Conservation (phyloP, 495 filamentous ascomycete species). For the Choiromyces venosus region DNA sequence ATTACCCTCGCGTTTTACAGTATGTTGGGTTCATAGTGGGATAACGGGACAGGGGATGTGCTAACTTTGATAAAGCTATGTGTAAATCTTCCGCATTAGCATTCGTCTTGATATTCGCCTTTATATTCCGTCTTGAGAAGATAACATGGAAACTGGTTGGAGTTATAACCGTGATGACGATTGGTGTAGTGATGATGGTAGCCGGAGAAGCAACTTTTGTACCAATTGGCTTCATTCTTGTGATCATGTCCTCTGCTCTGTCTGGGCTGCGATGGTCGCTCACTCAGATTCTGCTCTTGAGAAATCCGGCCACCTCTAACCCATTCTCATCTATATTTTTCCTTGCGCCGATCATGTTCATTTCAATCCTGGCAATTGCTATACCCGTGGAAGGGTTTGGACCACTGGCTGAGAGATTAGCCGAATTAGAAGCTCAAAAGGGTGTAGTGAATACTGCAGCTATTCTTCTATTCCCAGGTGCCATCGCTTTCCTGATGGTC, state of each 20-base stretch:
- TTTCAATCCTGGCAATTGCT: slow-evolving; percentile 71
- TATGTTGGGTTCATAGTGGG: slow-evolving; percentile 42
- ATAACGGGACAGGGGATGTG: not conserved
- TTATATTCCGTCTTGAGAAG: slow-evolving; percentile 84
- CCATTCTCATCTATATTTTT: slow-evolving; percentile 97
- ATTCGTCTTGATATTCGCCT: slow-evolving; percentile 93
- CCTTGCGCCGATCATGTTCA: slow-evolving; percentile 93
- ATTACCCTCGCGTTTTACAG: slow-evolving; percentile 96
- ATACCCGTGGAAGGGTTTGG: slow-evolving; percentile 76
- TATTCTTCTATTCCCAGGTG: slow-evolving; percentile 82
- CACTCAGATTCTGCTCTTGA: slow-evolving; percentile 90
- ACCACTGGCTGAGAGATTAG: slow-evolving; percentile 58
- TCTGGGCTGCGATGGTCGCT: slow-evolving; percentile 96
- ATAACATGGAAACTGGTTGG: slow-evolving; percentile 77
- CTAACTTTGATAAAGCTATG: slow-evolving; percentile 62
- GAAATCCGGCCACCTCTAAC: slow-evolving; percentile 92
- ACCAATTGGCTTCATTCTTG: slow-evolving; percentile 77
- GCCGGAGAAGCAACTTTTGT: slow-evolving; percentile 83
- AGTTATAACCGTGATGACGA: slow-evolving; percentile 89
- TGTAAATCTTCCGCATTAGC: slow-evolving; percentile 95
- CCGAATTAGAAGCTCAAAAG: slow-evolving; percentile 57
- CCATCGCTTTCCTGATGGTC: slow-evolving; percentile 94
- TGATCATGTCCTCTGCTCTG: slow-evolving; percentile 89
- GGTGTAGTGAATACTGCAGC: slow-evolving; percentile 54
- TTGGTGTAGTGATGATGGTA: slow-evolving; percentile 98